These are phyloP conservation scores for Colletotrichum liaoningense DNA, from an alignment of 2,329 filamentous ascomycete species.

Conservation along the genomic window DNA sequence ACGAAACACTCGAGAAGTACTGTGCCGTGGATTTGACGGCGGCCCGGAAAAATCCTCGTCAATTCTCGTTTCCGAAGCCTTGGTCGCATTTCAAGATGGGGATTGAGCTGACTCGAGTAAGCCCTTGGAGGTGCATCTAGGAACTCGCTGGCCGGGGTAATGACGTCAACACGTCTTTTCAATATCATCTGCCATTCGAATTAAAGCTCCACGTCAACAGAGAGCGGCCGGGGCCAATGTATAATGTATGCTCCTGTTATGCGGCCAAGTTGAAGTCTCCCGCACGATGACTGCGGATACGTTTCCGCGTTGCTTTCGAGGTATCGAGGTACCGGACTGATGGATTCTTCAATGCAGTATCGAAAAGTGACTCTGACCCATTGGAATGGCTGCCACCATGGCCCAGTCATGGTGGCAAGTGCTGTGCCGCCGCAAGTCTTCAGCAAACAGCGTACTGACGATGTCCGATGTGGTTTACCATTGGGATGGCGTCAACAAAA, in stretches of 20 bases:
- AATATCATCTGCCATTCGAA: not conserved
- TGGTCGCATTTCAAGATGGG: not conserved
- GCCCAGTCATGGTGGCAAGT: not conserved
- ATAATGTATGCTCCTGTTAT: not conserved
- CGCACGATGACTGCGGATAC: not conserved
- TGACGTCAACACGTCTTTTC: not conserved
- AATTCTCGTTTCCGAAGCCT: not conserved
- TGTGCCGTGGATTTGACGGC: not conserved
- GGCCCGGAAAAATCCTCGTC: not conserved
- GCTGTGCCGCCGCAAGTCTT: not conserved
- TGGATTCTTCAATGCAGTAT: slow-evolving; percentile 10
- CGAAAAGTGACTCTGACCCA: not conserved
- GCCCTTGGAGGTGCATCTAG: not conserved
- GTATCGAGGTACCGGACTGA: not conserved
- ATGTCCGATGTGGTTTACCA: not conserved
- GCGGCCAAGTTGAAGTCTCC: not conserved
- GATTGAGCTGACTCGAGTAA: not conserved
- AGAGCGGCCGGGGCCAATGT: not conserved
- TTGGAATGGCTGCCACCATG: slow-evolving; percentile 1
- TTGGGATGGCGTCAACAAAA: not conserved
- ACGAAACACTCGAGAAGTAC: slow-evolving; percentile 27
- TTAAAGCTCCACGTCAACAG: slow-evolving; percentile 6
- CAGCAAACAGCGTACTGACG: not conserved
- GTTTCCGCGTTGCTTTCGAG: not conserved
- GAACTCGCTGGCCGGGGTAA: not conserved